These are phyloP conservation scores for Pythium vanterpoolii DNA, from an alignment of 352 stramenopile species.

Conservation along the genomic window DNA sequence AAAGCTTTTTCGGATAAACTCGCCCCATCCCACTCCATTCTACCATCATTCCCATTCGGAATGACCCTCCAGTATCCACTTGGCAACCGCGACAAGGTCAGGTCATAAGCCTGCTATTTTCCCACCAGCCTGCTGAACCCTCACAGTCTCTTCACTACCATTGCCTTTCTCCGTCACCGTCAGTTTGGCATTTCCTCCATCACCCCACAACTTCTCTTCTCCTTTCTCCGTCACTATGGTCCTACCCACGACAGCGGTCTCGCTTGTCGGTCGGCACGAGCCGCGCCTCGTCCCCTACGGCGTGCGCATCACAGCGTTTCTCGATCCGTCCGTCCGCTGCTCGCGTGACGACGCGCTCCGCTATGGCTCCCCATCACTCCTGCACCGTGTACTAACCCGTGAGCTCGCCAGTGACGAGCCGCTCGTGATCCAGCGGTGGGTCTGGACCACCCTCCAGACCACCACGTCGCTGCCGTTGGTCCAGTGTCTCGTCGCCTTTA, in stretches of 20 bases:
- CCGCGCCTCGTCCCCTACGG: neutral
- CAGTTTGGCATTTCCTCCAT: neutral
- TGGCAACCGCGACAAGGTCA: no score
- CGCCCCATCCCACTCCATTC: neutral
- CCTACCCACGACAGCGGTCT: slow-evolving; percentile 6
- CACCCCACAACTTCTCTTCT: neutral
- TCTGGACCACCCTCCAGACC: slow-evolving; percentile 12
- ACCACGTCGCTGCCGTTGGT: neutral
- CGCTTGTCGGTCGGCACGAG: neutral
- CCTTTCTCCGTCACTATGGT: neutral
- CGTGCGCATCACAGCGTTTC: neutral
- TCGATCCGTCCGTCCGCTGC: slow-evolving; percentile 8
- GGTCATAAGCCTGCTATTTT: neutral
- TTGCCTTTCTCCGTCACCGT: no score
- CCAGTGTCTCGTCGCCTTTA: slow-evolving; percentile 12
- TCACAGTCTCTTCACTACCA: neutral
- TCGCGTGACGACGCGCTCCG: slow-evolving; percentile 2
- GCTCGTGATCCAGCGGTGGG: slow-evolving; percentile 5
- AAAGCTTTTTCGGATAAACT: neutral
- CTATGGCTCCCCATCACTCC: neutral
- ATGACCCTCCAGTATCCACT: neutral
- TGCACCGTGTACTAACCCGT: slow-evolving; percentile 14
- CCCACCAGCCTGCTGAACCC: no score
- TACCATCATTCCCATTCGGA: neutral
- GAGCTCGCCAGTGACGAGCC: neutral